Evolutionary conservation across 345 rosid genomes (phyloP).

Genomic region (Melaleuca alternifolia): DNA sequence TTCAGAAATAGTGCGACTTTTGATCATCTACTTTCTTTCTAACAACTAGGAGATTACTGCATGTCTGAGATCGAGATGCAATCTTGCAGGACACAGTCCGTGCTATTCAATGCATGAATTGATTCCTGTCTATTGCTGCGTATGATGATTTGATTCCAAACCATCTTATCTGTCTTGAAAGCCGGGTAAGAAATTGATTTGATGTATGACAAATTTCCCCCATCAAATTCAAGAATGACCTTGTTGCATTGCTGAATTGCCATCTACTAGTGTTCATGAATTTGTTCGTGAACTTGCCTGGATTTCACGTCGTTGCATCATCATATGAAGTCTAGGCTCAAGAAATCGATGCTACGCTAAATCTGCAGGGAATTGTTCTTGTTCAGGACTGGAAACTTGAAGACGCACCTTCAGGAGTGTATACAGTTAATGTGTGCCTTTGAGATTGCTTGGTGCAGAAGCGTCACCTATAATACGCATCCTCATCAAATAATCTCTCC

Average conservation of each 20-base stretch:
- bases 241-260: neutral
- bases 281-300: neutral
- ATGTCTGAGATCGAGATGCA: neutral
- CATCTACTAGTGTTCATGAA: neutral
- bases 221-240: neutral
- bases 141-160: neutral
- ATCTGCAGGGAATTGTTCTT: neutral
- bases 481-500: neutral
- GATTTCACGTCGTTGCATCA: neutral
- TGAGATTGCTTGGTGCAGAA: neutral
- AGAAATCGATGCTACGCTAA: neutral
- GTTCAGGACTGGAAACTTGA: neutral
- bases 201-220: neutral
- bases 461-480: neutral
- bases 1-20: neutral
- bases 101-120: neutral
- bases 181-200: neutral
- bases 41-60: neutral
- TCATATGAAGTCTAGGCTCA: neutral
- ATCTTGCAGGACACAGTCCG: neutral
- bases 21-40: neutral
- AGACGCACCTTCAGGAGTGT: neutral
- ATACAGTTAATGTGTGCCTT: neutral
- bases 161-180: neutral
- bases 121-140: neutral